These are phyloP conservation scores for Microcyclosporella mali DNA, from an alignment of 2,329 filamentous ascomycete genomes.

Conservation along the genomic window DNA sequence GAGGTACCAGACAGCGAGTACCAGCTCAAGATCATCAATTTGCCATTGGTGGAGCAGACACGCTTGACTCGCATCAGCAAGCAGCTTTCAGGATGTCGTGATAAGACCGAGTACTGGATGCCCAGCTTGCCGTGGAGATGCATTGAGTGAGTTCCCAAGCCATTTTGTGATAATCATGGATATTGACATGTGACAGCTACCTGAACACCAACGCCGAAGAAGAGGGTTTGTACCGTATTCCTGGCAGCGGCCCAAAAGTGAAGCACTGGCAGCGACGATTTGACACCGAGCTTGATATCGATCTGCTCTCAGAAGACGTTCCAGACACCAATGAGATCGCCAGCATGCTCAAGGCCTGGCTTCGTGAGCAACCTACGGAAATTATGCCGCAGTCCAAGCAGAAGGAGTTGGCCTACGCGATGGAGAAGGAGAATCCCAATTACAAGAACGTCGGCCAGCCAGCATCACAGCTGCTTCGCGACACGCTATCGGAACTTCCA, in stretches of 20 bases:
- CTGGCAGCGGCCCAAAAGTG: slow-evolving; percentile 82
- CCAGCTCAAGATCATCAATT: slow-evolving; percentile 74
- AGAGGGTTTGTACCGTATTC: slow-evolving; percentile 86
- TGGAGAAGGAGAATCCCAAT: slow-evolving; percentile 72
- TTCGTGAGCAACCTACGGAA: slow-evolving; percentile 89
- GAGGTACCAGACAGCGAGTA: slow-evolving; percentile 70
- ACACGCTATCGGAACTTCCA: slow-evolving; percentile 87
- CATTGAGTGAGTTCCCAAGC: slow-evolving; percentile 59
- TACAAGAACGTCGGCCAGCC: slow-evolving; percentile 51
- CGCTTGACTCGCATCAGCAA: slow-evolving; percentile 88
- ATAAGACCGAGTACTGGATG: slow-evolving; percentile 99
- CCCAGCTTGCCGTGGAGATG: slow-evolving; percentile 90
- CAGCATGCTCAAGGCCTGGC: slow-evolving; percentile 93
- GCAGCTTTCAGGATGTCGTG: slow-evolving; percentile 74
- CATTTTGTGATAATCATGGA: not conserved
- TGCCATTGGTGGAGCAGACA: slow-evolving; percentile 81
- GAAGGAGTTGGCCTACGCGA: slow-evolving; percentile 70
- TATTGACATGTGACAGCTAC: slow-evolving; percentile 49
- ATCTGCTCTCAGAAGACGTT: slow-evolving; percentile 79
- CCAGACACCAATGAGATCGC: slow-evolving; percentile 97
- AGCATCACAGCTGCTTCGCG: slow-evolving; percentile 78
- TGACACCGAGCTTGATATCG: slow-evolving; percentile 74
- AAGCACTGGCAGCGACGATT: slow-evolving; percentile 92
- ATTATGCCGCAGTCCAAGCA: slow-evolving; percentile 82
- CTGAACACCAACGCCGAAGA: slow-evolving; percentile 93